Evolutionary conservation across 352 stramenopile genomes (phyloP).

Genomic region (Phytopythium mirpurense): DNA sequence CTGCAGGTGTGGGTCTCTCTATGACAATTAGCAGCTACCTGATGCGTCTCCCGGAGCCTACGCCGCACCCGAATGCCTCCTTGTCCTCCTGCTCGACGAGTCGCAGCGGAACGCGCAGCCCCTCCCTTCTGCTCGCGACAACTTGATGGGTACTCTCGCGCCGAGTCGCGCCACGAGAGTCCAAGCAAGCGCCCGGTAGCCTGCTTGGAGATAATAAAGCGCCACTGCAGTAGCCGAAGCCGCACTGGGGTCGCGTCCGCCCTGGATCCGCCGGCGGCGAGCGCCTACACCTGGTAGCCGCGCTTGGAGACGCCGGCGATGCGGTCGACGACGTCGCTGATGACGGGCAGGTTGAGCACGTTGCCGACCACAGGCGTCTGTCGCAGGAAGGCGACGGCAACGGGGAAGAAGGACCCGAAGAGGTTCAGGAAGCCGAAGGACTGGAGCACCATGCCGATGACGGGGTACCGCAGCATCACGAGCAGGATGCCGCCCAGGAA

Average conservation of each 20-base stretch:
- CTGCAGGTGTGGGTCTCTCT: too few relatives aligned
- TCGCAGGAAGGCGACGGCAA: slow-evolving; percentile 90
- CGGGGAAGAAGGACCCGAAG: slow-evolving; percentile 96
- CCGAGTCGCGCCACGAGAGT: too few relatives aligned
- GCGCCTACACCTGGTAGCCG: slow-evolving; percentile 75
- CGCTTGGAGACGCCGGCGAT: slow-evolving; percentile 80
- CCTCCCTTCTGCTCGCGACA: too few relatives aligned
- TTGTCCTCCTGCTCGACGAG: too few relatives aligned
- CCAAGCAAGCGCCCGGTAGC: too few relatives aligned
- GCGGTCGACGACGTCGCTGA: slow-evolving; percentile 80
- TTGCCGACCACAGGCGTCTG: slow-evolving; percentile 90
- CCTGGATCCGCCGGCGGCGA: background rate
- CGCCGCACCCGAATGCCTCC: too few relatives aligned
- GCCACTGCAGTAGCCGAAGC: background rate
- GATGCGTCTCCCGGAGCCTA: too few relatives aligned
- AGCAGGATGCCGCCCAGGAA: slow-evolving; percentile 93
- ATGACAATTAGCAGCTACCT: too few relatives aligned
- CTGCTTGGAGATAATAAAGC: slow-evolving; percentile 1
- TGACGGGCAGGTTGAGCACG: slow-evolving; percentile 79
- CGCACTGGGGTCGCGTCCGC: background rate
- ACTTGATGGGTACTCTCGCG: too few relatives aligned
- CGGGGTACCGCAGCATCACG: slow-evolving; percentile 90
- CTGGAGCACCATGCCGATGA: slow-evolving; percentile 93
- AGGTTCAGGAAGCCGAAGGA: slow-evolving; percentile 94
- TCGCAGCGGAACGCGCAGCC: too few relatives aligned